Evolutionary conservation across 257 asterid genomes (phyloP).

Genomic region (Echites panduratus): DNA sequence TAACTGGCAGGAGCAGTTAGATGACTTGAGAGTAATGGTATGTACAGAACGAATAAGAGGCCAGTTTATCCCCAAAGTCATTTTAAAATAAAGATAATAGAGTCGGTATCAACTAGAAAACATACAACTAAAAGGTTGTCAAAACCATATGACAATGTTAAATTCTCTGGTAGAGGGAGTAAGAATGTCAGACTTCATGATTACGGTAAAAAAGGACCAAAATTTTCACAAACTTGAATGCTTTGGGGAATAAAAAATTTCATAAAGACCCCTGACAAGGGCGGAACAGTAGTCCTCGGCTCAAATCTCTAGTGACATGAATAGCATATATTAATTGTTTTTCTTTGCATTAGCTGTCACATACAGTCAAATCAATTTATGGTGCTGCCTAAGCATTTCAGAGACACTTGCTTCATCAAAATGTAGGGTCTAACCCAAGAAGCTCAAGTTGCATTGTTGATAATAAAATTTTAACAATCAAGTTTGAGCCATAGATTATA

Average conservation of each 20-base stretch:
- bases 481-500: background rate
- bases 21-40: background rate
- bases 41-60: background rate
- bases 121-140: background rate
- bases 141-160: background rate
- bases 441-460: background rate
- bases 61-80: background rate
- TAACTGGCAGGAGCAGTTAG: background rate
- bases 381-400: background rate
- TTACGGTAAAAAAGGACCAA: background rate
- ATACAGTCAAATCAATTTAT: background rate
- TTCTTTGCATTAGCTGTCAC: background rate
- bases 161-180: background rate
- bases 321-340: background rate
- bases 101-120: background rate
- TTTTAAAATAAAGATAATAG: background rate
- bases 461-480: background rate
- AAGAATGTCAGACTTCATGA: background rate
- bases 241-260: background rate
- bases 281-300: background rate
- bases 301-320: background rate
- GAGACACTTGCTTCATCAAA: background rate
- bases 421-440: background rate
- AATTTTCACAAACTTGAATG: background rate
- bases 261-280: background rate